Base-by-base conservation (phyloP, 805 yeast genomes). In the Jamesozyma hellenica region DNA sequence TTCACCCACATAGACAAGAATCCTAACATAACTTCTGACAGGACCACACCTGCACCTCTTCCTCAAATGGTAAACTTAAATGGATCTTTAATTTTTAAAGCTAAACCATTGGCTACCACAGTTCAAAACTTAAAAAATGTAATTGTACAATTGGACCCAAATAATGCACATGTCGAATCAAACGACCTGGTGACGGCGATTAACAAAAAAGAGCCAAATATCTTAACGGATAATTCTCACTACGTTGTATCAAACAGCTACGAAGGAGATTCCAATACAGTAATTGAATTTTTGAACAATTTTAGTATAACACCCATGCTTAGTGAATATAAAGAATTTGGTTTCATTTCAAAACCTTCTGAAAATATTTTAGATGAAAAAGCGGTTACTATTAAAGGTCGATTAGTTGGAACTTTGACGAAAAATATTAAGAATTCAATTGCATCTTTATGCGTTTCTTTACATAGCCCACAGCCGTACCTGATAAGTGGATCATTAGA, bases 401-500 rank as follows among this genome's bases (percentile, higher is more conserved):
- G 62, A 2, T 55, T 81, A n/a, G 74, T 82, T 2, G 72, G 87
- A 0, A 76, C 74, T 40, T 62, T 84, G 35, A 66, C 73, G 30
- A 85, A 82, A 32, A 86, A 80, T 50, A 63, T 63, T n/a, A 66
- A 74, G 0, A 39, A 50, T 37, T 51, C 75, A 2, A 65, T 87
- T n/a, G 75, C 68, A 17, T 62, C 78, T 21, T 53, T 86, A 8
- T 27, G 32, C 13, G 73, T 69, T 1, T 71, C 74, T 0, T 70
- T 83, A 4, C 77, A 81, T 0, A 45, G 45, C 4, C 77, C 80
- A 23, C 70, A 75, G 13, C 72, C 72, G 18, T 80, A 74, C 46
- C 77, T 90, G 46, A 63, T 86, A 2, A 78, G 92, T 2, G 95
- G 87, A 2, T 84, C 92, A 7, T 82, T 78, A 35, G 71, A 72